These are phyloP conservation scores for Scedosporium apiospermum DNA, from an alignment of 2,329 filamentous ascomycete genomes.

Conservation along the genomic window DNA sequence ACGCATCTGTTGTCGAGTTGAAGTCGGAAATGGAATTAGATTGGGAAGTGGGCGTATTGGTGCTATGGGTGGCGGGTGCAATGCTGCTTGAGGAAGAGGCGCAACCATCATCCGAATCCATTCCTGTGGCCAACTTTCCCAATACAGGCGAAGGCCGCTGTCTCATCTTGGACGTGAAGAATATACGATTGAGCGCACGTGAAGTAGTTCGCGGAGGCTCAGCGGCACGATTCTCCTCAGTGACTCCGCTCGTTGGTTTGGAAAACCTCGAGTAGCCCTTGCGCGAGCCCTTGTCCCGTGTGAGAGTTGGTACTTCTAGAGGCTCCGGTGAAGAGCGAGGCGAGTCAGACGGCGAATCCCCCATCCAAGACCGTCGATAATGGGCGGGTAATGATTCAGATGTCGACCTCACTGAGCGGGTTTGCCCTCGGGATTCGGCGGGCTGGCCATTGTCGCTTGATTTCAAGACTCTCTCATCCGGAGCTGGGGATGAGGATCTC, in stretches of 20 bases:
- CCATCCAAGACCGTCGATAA: constrained; percentile 6
- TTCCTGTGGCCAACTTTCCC: constrained; percentile 25
- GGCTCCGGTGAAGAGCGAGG: constrained; percentile 4
- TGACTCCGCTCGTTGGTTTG: background rate
- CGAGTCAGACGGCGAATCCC: constrained; percentile 10
- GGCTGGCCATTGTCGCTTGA: background rate
- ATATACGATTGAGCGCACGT: constrained; percentile 31
- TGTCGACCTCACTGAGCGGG: background rate
- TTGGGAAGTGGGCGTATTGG: constrained; percentile 26
- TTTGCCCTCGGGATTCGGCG: background rate
- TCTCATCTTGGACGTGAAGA: constrained; percentile 37
- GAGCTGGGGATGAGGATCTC: background rate
- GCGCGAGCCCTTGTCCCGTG: constrained; percentile 4
- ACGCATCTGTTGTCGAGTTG: constrained; percentile 31
- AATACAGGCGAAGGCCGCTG: constrained; percentile 34
- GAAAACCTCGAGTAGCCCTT: constrained; percentile 4
- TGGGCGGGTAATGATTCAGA: background rate
- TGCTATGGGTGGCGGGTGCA: constrained; percentile 28
- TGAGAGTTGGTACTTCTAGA: background rate
- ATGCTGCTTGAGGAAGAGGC: constrained; percentile 37
- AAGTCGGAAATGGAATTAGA: constrained; percentile 27
- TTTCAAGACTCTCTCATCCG: background rate
- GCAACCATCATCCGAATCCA: constrained; percentile 32
- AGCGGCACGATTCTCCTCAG: constrained; percentile 1
- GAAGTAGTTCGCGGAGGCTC: constrained; percentile 27